These are phyloP conservation scores for Saturnispora zaruensis DNA, from an alignment of 805 yeast genomes.

Conservation along the genomic window DNA sequence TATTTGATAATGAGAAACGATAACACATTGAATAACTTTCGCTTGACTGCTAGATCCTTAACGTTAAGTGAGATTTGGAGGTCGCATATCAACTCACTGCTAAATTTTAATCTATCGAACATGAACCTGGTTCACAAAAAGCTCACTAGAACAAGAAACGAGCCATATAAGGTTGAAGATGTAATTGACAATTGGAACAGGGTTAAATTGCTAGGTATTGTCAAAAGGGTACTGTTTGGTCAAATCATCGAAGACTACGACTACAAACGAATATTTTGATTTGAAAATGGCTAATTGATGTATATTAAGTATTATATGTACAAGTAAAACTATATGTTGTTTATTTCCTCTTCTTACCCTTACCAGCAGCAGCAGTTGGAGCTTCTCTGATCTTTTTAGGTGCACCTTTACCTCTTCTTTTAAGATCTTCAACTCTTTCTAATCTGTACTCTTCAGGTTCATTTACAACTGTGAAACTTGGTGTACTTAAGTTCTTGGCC, in stretches of 20 bases:
- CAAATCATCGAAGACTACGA: constrained; percentile 24
- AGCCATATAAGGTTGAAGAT: constrained; percentile 9
- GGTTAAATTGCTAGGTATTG: constrained; percentile 17
- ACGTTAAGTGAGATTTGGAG: constrained; percentile 20
- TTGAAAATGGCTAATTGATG: not conserved
- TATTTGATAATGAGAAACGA: constrained; percentile 3
- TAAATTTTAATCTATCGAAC: constrained; percentile 24
- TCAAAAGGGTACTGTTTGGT: constrained; percentile 22
- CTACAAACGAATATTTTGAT: constrained; percentile 26
- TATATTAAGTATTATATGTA: constrained; percentile 3
- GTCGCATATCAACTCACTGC: constrained; percentile 25
- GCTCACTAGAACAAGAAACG: not conserved
- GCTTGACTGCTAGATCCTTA: constrained; percentile 22
- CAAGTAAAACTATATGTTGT: not conserved
- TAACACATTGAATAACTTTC: constrained; percentile 13
- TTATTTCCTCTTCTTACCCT: constrained; percentile 31
- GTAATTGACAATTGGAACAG: constrained; percentile 23
- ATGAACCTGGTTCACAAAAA: constrained; percentile 12
- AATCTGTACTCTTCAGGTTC: constrained; percentile 65
- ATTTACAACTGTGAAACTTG: constrained; percentile 40
- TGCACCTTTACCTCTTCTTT: constrained; percentile 84
- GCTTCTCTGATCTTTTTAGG: constrained; percentile 63
- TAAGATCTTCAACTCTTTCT: constrained; percentile 53
- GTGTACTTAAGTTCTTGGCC: constrained; percentile 20
- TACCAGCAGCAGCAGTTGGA: constrained; percentile 26